These are phyloP conservation scores for Verruconis gallopava DNA, from an alignment of 2,329 filamentous ascomycete genomes.

Conservation along the genomic window DNA sequence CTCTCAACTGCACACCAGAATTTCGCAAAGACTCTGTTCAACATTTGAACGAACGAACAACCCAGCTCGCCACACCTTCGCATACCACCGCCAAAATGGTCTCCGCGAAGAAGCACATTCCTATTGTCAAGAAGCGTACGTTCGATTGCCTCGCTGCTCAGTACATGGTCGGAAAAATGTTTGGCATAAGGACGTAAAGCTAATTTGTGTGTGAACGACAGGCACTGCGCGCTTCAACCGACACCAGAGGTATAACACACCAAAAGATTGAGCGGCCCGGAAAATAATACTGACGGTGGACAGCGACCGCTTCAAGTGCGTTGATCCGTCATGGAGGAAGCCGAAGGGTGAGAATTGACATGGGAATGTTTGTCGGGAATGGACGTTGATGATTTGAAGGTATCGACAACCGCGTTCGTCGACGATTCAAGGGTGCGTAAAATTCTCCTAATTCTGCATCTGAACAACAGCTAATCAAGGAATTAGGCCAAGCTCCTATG, in stretches of 20 bases:
- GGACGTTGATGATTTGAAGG: slow-evolving; percentile 25
- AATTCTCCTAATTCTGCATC: too few species aligned
- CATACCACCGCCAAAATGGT: slow-evolving; percentile 48
- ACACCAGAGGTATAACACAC: slow-evolving; percentile 57
- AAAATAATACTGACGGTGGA: background rate
- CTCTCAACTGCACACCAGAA: too few species aligned
- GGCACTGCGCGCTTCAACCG: slow-evolving; percentile 91
- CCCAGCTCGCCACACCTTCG: too few species aligned
- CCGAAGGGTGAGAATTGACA: slow-evolving; percentile 54
- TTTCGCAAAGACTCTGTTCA: too few species aligned
- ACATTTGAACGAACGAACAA: too few species aligned
- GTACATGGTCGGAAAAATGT: background rate
- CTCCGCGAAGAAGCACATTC: slow-evolving; percentile 97
- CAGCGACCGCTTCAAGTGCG: slow-evolving; percentile 83
- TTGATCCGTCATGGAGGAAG: slow-evolving; percentile 90
- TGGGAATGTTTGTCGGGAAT: background rate
- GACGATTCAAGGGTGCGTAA: slow-evolving; percentile 73
- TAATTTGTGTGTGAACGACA: slow-evolving; percentile 30
- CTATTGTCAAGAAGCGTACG: slow-evolving; percentile 99
- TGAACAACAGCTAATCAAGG: too few species aligned
- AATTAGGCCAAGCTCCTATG: slow-evolving; percentile 86
- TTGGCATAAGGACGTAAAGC: background rate
- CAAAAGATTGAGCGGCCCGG: background rate
- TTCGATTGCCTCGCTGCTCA: slow-evolving; percentile 27
- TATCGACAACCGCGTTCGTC: slow-evolving; percentile 96